phyloP scores from a whole-genome alignment of 148 eudicot species.

The Chenopodium album region DNA sequence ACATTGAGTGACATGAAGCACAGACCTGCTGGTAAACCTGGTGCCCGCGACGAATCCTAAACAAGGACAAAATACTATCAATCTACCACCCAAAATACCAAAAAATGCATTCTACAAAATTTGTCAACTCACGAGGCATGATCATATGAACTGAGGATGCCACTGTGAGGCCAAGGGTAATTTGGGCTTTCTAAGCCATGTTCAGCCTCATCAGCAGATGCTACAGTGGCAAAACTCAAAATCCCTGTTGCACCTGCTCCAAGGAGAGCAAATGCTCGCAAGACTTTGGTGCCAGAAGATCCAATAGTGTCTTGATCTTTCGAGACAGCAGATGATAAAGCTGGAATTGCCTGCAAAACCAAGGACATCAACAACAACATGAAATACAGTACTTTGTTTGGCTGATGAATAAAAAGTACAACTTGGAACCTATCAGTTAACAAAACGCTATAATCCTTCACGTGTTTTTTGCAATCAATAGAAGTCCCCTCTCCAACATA shows the following conservation, averaged over 20 bases:
- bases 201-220: slow-evolving; percentile 85
- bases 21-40: slow-evolving; percentile 90
- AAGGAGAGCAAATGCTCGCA: slow-evolving; percentile 58
- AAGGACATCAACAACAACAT: slow-evolving; percentile 10
- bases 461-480: neutral
- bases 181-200: slow-evolving; percentile 69
- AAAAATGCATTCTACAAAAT: neutral
- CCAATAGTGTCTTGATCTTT: slow-evolving; percentile 53
- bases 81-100: neutral
- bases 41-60: slow-evolving; percentile 85
- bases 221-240: slow-evolving; percentile 59
- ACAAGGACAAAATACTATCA: neutral
- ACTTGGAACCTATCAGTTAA: neutral
- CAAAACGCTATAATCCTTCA: neutral
- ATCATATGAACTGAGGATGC: slow-evolving; percentile 93
- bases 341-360: slow-evolving; percentile 61
- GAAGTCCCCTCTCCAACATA: neutral
- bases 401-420: neutral
- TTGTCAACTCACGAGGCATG: slow-evolving; percentile 79
- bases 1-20: slow-evolving; percentile 92
- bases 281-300: slow-evolving; percentile 51
- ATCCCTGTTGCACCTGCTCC: slow-evolving; percentile 76
- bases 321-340: slow-evolving; percentile 51
- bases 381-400: neutral
- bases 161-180: slow-evolving; percentile 96